Base-by-base conservation (phyloP, 192 early-diverging fungal genomes). In the Umbelopsis ramanniana region DNA sequence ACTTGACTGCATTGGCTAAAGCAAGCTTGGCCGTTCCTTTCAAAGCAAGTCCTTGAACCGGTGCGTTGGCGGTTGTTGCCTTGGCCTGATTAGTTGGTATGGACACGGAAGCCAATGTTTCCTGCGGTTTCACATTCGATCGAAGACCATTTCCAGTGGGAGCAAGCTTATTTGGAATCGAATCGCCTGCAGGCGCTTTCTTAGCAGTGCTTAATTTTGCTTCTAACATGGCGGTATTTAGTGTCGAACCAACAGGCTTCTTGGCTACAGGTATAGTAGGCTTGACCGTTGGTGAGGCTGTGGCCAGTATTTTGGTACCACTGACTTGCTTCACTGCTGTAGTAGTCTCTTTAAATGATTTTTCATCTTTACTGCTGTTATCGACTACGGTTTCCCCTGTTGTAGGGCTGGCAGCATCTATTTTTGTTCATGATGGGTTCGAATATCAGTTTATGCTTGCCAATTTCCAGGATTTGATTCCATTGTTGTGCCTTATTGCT, bases 381-480 rank as follows among this genome's bases (percentile, higher is more conserved):
- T 63, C 15, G 14, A 0, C 14, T 63, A 35, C 29, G 33, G 24
- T 35, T 35, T 29, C 55, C 15, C 26, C 57, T 63, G 55, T 14
- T 33, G 11, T 12, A 35, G 55, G 6, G 9, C 7, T 15, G 5
- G 57, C 57, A 29, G 57, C 19, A 63, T 63, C 57, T 63, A 37
- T 63, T 63, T 37, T 17, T 63, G 26, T 37, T 35, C 26, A 37
- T 63, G 17, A 37, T 17, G 57, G 33, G 57, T 63, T 29, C 33
- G 17, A 35, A 19, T 23, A 35, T 63, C 57, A 63, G 57, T 63
- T 37, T 63, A 63, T 63, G 57, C 33, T 37, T 63, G 57, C 48
- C 8, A 43, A 43, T 12, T n/a, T 43, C 8, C 40, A 43, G 48
- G 48, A 21, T 50, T 21, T 50, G 17, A 17, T 17, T 37, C 33